Conservation (phyloP, 768 basidiomycete genomes). For the Boletales sp. region DNA sequence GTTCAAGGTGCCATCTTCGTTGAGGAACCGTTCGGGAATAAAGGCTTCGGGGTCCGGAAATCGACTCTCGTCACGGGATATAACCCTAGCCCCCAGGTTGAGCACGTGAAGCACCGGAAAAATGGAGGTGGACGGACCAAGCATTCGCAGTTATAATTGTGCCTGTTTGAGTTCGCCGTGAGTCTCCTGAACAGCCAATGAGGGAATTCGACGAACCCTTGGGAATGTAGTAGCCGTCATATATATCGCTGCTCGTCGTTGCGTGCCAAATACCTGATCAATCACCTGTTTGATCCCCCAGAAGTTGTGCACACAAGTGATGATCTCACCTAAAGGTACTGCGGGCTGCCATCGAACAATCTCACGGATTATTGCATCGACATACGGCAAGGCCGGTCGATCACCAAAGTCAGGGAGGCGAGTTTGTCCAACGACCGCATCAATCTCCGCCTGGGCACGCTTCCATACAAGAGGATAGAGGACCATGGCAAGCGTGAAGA, state of each 20-base stretch:
- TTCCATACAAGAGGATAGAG: neutral
- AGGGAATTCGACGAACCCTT: constrained; percentile 13
- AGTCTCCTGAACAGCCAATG: neutral
- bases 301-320: neutral
- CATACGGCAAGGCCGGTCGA: neutral
- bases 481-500: neutral
- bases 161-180: neutral
- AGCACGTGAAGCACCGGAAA: neutral
- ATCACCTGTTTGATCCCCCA: neutral
- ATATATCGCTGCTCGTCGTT: constrained; percentile 28
- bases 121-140: constrained; percentile 2
- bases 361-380: constrained; percentile 1
- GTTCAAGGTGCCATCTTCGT: constrained; percentile 4
- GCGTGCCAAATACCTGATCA: constrained; percentile 1
- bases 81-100: neutral
- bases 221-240: constrained; percentile 30
- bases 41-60: constrained; percentile 8
- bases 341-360: neutral
- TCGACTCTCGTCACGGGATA: constrained; percentile 8
- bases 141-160: constrained; percentile 9
- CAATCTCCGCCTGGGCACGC: neutral
- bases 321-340: neutral
- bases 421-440: neutral
- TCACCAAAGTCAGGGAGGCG: neutral
- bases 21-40: constrained; percentile 7